phyloP scores from a whole-genome alignment of 495 filamentous ascomycete genomes.

The Melanomma pulvis-pyrius region DNA sequence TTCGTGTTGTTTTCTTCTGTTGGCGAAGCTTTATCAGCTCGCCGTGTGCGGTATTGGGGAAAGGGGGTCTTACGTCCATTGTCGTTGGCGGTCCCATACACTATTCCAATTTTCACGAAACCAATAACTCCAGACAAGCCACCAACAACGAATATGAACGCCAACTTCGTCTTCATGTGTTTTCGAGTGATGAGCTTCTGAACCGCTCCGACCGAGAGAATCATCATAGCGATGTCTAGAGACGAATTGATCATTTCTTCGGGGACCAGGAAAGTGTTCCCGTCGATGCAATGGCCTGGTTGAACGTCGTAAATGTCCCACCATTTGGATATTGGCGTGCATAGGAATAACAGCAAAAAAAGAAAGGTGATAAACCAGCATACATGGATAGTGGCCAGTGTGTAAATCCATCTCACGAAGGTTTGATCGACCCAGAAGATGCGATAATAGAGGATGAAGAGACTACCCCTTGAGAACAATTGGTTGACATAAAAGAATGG shows the following conservation, averaged over 20 bases:
- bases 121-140: no score
- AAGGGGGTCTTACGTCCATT: no score
- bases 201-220: background rate
- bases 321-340: background rate
- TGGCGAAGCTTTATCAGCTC: no score
- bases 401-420: conserved; percentile 1
- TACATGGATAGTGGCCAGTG: background rate
- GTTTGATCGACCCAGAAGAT: conserved; percentile 4
- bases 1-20: no score
- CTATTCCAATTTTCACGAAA: no score
- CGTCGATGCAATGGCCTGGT: background rate
- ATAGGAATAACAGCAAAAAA: background rate
- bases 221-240: background rate
- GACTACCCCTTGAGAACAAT: conserved; percentile 2
- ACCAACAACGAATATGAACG: no score
- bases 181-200: no score
- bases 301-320: background rate
- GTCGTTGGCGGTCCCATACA: no score
- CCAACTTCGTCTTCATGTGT: no score
- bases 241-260: background rate
- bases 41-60: no score
- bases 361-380: conserved; percentile 1
- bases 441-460: conserved; percentile 5
- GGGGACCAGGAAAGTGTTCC: background rate
- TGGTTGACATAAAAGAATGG: conserved; percentile 1